Conservation (phyloP, 2,329 filamentous ascomycete genomes). For the Stagonosporopsis rhizophila region DNA sequence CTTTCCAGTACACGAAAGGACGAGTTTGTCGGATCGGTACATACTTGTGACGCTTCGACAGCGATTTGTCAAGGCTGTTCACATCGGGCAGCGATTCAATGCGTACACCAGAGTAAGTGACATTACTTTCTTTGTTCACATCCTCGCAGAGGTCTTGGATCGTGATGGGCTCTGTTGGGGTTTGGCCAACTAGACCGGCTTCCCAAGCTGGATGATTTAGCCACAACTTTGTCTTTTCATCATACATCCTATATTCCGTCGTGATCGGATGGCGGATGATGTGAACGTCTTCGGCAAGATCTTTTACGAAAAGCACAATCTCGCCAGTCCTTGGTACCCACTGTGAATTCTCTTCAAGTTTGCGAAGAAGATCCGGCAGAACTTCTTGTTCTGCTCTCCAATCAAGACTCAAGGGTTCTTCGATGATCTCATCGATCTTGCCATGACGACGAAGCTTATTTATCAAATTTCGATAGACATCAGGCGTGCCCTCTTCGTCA, state of each 20-base stretch:
- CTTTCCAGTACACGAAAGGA: constrained; percentile 62
- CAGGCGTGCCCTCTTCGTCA: constrained; percentile 62
- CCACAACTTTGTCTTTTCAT: constrained; percentile 32
- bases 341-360: constrained; percentile 53
- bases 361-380: constrained; percentile 53
- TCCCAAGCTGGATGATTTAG: constrained; percentile 60
- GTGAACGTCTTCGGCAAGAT: constrained; percentile 35
- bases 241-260: constrained; percentile 34
- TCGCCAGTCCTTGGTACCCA: constrained; percentile 65
- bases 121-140: constrained; percentile 48
- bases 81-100: constrained; percentile 64
- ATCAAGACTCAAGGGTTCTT: constrained; percentile 61
- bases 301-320: constrained; percentile 61
- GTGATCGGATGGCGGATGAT: constrained; percentile 39
- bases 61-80: constrained; percentile 57
- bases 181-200: constrained; percentile 63
- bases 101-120: constrained; percentile 63
- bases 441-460: constrained; percentile 55
- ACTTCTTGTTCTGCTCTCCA: constrained; percentile 61
- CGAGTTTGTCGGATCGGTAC: constrained; percentile 61
- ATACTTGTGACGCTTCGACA: constrained; percentile 63
- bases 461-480: constrained; percentile 60
- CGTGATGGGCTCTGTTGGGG: constrained; percentile 52
- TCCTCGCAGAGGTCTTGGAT: constrained; percentile 57
- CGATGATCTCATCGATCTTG: constrained; percentile 54